Evolutionary conservation across 768 basidiomycete genomes (phyloP).

Genomic region (Phallus indusiatus): DNA sequence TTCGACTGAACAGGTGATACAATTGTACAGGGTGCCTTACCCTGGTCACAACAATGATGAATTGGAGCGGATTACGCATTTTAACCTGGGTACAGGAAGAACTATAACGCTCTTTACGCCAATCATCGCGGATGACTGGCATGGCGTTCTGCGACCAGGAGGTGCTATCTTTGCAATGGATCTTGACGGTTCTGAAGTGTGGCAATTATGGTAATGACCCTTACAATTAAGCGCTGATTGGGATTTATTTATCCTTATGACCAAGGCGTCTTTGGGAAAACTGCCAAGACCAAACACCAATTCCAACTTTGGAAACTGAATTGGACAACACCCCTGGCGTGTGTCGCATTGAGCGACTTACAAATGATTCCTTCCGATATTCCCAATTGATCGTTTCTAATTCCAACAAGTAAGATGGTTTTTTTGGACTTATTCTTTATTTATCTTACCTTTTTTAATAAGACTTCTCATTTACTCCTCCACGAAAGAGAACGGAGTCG

Average conservation of each 20-base stretch:
- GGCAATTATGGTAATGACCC: slow-evolving; percentile 29
- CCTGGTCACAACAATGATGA: slow-evolving; percentile 17
- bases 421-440: background rate
- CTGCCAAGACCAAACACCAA: slow-evolving; percentile 10
- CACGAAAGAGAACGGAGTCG: slow-evolving; percentile 31
- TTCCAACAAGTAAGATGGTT: slow-evolving; percentile 25
- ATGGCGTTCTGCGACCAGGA: slow-evolving; percentile 21
- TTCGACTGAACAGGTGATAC: slow-evolving; percentile 28
- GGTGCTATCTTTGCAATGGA: slow-evolving; percentile 12
- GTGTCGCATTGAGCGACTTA: slow-evolving; percentile 33
- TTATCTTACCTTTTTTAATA: background rate
- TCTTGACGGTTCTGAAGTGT: slow-evolving; percentile 18
- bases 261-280: slow-evolving; percentile 37
- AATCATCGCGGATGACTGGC: slow-evolving; percentile 32
- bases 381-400: slow-evolving; percentile 20
- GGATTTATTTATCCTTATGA: background rate
- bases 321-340: slow-evolving; percentile 30
- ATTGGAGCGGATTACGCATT: slow-evolving; percentile 30
- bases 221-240: too few relatives aligned
- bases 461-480: slow-evolving; percentile 32
- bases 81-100: slow-evolving; percentile 30
- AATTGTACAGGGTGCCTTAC: slow-evolving; percentile 26
- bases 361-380: slow-evolving; percentile 29
- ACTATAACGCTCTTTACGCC: slow-evolving; percentile 24
- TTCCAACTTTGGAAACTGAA: slow-evolving; percentile 29